A percentile compares a stretch with the other conserved stretches of the same genome.
Conservation (phyloP, 257 asterid species). For the Solanum rostratum region DNA sequence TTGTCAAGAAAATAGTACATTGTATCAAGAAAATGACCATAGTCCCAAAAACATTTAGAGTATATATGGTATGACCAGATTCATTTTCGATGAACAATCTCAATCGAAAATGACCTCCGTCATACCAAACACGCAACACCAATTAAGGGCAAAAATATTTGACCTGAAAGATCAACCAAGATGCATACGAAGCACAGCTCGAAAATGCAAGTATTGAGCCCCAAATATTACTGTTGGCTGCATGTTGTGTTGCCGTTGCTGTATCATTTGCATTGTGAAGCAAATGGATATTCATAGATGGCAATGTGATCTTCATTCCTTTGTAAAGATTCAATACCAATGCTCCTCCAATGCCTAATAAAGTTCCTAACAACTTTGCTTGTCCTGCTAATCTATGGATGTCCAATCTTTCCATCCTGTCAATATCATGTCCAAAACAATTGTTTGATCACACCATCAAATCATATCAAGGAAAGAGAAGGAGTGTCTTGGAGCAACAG, state of each 20-base stretch:
- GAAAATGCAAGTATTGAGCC: slow-evolving; percentile 18
- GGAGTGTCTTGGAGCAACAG: background rate
- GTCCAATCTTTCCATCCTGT: slow-evolving; percentile 24
- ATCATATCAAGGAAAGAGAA: background rate
- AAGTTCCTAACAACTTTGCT: slow-evolving; percentile 23
- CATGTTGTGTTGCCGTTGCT: background rate
- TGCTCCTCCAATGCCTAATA: slow-evolving; percentile 25
- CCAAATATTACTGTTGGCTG: background rate
- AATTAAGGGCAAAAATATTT: background rate
- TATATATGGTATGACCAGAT: background rate
- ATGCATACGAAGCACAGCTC: slow-evolving; percentile 16
- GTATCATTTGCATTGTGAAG: background rate
- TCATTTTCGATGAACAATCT: background rate
- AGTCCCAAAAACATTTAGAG: background rate
- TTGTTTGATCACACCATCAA: background rate
- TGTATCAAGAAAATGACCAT: background rate
- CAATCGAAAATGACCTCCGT: background rate
- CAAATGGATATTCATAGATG: slow-evolving; percentile 5
- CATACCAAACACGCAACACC: background rate
- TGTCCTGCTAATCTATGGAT: slow-evolving; percentile 10
- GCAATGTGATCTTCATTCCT: slow-evolving; percentile 10
- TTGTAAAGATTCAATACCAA: slow-evolving; percentile 20
- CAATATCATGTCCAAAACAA: background rate
- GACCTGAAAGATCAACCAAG: slow-evolving; percentile 34
- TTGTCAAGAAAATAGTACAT: background rate